phyloP scores from a whole-genome alignment of 169 alveolate species.

The Perkinsus marinus region DNA sequence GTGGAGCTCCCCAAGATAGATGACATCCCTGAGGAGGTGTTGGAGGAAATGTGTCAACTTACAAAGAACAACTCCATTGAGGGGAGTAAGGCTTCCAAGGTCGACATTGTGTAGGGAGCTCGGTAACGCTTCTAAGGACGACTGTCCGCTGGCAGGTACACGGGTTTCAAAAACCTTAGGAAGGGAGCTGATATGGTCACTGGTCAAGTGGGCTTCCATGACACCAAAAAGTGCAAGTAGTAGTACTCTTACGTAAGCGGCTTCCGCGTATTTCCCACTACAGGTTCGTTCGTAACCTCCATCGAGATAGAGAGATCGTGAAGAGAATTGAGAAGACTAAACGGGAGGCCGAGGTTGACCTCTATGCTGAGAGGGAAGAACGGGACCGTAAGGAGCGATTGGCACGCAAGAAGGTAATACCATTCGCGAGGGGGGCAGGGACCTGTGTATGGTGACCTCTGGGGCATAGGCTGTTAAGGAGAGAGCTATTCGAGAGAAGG shows the following conservation, averaged over 20 bases:
- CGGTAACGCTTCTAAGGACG: background rate
- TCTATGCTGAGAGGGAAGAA: background rate
- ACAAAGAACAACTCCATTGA: slow-evolving; percentile 34
- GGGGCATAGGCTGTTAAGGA: background rate
- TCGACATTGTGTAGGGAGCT: slow-evolving; percentile 51
- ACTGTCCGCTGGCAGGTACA: slow-evolving; percentile 45
- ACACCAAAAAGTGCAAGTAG: background rate
- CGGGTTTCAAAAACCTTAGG: slow-evolving; percentile 52
- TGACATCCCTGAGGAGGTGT: slow-evolving; percentile 23
- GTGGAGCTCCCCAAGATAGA: slow-evolving; percentile 30
- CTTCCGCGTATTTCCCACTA: background rate
- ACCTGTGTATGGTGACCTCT: too few relatives aligned
- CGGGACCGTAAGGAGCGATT: background rate
- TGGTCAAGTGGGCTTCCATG: background rate
- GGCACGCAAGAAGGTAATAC: background rate
- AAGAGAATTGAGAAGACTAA: slow-evolving; percentile 41
- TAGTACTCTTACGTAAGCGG: background rate
- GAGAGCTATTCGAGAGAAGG: background rate
- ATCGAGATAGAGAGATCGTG: slow-evolving; percentile 41
- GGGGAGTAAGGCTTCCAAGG: slow-evolving; percentile 32
- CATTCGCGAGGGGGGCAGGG: too few relatives aligned
- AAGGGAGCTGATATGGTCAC: slow-evolving; percentile 11
- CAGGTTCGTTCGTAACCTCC: slow-evolving; percentile 18
- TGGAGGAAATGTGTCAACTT: slow-evolving; percentile 40
- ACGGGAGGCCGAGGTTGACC: slow-evolving; percentile 20